These are phyloP conservation scores for Moricandia arvensis DNA, from an alignment of 345 rosid genomes.

Conservation along the genomic window DNA sequence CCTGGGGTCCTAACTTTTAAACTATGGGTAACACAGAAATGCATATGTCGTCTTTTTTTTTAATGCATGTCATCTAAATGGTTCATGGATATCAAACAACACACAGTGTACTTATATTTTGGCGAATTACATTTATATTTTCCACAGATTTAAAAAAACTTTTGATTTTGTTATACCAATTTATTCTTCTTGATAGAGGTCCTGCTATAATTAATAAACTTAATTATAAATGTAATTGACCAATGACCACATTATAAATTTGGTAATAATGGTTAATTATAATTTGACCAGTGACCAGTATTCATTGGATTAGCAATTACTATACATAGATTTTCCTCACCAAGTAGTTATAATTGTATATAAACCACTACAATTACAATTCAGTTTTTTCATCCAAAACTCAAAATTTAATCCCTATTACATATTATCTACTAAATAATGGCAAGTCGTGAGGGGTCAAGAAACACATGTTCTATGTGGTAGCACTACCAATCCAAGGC, in stretches of 20 bases:
- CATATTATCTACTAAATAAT: background rate
- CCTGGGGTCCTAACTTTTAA: too few relatives aligned
- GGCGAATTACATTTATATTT: background rate
- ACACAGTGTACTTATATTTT: background rate
- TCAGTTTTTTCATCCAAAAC: background rate
- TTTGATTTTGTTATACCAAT: background rate
- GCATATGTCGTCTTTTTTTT: background rate
- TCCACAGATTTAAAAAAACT: background rate
- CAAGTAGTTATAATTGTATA: background rate
- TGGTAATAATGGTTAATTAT: background rate
- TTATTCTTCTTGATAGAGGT: background rate
- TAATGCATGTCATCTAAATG: background rate
- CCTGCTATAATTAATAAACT: background rate
- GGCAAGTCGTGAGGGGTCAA: constrained; percentile 23
- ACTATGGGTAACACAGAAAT: too few relatives aligned
- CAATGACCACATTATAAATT: background rate
- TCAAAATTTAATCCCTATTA: background rate
- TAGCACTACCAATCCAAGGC: constrained; percentile 40
- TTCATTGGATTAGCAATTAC: background rate
- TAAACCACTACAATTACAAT: background rate
- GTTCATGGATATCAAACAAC: background rate
- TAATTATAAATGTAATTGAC: background rate
- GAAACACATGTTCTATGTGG: constrained; percentile 47
- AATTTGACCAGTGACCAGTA: background rate
- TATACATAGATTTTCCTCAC: background rate